phyloP scores from a whole-genome alignment of 371 early-diverging fungal species.

The Mortierella sp. region DNA sequence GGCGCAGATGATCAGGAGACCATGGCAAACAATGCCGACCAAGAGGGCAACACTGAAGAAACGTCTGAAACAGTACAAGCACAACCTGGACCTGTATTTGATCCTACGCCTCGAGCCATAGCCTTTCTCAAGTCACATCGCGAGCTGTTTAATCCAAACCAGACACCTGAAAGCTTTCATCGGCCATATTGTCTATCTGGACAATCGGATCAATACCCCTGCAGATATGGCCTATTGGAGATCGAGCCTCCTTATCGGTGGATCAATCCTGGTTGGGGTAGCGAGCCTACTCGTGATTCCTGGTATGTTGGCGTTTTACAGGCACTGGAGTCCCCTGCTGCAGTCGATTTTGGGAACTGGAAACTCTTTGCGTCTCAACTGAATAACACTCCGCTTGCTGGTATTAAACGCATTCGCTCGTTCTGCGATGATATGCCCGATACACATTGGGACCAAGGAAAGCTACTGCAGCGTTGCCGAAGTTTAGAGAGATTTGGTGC shows the following conservation, averaged over 20 bases:
- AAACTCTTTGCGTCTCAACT: conserved; percentile 7
- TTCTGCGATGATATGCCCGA: conserved; percentile 19
- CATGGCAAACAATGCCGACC: not conserved
- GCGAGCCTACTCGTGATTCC: not conserved
- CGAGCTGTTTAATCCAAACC: conserved; percentile 16
- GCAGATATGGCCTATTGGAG: conserved; percentile 16
- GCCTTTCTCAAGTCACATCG: conserved; percentile 18
- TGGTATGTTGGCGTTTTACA: conserved; percentile 23
- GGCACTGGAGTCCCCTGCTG: conserved; percentile 14
- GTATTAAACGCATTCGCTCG: conserved; percentile 15
- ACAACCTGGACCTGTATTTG: conserved; percentile 12
- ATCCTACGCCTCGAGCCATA: conserved; percentile 14
- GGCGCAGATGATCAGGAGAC: too few relatives aligned
- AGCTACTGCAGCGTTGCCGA: conserved; percentile 29
- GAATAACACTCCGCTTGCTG: conserved; percentile 3
- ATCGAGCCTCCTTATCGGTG: conserved; percentile 13
- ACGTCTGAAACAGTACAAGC: not conserved
- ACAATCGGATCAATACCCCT: not conserved
- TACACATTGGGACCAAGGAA: conserved; percentile 12
- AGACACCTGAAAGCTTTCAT: not conserved
- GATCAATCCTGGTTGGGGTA: conserved; percentile 18
- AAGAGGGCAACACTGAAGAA: not conserved
- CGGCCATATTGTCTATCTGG: not conserved
- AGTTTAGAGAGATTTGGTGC: conserved; percentile 28
- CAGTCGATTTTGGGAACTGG: conserved; percentile 25